Percentiles rank a stretch among this genome's conserved stretches.
These are phyloP conservation scores for Aspergillus ruber DNA, from an alignment of 2,329 filamentous ascomycete species.

Conservation along the genomic window DNA sequence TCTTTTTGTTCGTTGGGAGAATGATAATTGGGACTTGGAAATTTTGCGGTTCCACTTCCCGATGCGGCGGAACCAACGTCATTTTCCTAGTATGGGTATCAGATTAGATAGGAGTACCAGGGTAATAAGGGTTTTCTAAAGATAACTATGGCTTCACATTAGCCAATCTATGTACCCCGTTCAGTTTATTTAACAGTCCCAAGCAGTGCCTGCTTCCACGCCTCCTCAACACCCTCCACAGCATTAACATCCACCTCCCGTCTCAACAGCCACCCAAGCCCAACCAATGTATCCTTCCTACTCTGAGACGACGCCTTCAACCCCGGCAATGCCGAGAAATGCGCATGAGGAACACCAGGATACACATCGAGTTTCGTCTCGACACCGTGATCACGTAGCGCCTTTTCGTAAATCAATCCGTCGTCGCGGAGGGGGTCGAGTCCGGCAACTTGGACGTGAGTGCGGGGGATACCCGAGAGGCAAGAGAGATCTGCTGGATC, in stretches of 20 bases:
- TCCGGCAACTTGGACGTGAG: conserved; percentile 48
- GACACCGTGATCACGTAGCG: conserved; percentile 41
- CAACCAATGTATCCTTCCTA: conserved; percentile 8
- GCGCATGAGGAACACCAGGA: conserved; percentile 36
- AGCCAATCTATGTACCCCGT: not conserved
- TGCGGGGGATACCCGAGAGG: conserved; percentile 3
- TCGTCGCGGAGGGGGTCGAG: conserved; percentile 49
- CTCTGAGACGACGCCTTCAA: conserved; percentile 9
- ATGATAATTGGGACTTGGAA: not conserved
- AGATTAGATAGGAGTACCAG: not conserved
- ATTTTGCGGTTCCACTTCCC: too few relatives aligned
- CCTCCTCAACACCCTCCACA: not conserved
- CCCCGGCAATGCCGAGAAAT: conserved; percentile 8
- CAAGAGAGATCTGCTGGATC: not conserved
- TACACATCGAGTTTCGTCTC: conserved; percentile 42
- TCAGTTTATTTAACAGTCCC: not conserved
- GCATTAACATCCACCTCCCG: not conserved
- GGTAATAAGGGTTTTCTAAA: too few relatives aligned
- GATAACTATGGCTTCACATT: too few relatives aligned
- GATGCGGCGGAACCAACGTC: too few relatives aligned
- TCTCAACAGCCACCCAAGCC: conserved; percentile 9
- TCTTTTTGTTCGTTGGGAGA: not conserved
- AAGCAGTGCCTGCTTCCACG: not conserved
- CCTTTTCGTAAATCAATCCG: conserved; percentile 46
- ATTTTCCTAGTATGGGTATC: not conserved